Evolutionary conservation across 2,329 filamentous ascomycete species (phyloP).

Genomic region (Alternaria gaisen): DNA sequence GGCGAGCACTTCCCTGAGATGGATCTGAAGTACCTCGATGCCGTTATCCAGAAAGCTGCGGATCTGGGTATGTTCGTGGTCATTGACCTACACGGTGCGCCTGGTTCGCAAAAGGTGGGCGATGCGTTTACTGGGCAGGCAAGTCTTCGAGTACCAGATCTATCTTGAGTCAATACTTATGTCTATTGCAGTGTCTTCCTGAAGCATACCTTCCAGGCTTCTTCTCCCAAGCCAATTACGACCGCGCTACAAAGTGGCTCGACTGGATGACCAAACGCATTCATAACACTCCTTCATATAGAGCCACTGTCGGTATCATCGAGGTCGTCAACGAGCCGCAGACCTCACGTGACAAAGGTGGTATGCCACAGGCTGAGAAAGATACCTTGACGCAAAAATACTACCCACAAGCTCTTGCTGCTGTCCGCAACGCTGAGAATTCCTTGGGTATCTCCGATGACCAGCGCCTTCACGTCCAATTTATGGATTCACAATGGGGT

Average conservation of each 20-base stretch:
- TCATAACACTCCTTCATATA: conserved; percentile 59
- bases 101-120: conserved; percentile 58
- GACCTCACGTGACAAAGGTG: conserved; percentile 30
- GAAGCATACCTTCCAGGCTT: conserved; percentile 57
- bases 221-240: conserved; percentile 66
- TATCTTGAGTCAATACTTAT: not conserved
- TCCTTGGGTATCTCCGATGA: conserved; percentile 53
- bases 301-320: conserved; percentile 64
- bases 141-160: conserved; percentile 7
- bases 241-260: conserved; percentile 64
- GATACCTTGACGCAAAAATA: conserved; percentile 45
- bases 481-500: conserved; percentile 65
- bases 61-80: conserved; percentile 64
- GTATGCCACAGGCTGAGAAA: conserved; percentile 34
- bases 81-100: conserved; percentile 62
- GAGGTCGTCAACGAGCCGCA: conserved; percentile 67
- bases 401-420: conserved; percentile 59
- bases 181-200: conserved; percentile 28
- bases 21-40: conserved; percentile 58
- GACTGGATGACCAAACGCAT: conserved; percentile 64
- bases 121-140: conserved; percentile 61
- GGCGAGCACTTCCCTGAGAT: conserved; percentile 63
- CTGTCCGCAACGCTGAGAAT: conserved; percentile 61
- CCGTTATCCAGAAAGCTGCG: conserved; percentile 59
- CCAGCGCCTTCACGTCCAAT: conserved; percentile 64